Base-by-base conservation (phyloP, 768 basidiomycete genomes). In the Coprinopsis sp. region DNA sequence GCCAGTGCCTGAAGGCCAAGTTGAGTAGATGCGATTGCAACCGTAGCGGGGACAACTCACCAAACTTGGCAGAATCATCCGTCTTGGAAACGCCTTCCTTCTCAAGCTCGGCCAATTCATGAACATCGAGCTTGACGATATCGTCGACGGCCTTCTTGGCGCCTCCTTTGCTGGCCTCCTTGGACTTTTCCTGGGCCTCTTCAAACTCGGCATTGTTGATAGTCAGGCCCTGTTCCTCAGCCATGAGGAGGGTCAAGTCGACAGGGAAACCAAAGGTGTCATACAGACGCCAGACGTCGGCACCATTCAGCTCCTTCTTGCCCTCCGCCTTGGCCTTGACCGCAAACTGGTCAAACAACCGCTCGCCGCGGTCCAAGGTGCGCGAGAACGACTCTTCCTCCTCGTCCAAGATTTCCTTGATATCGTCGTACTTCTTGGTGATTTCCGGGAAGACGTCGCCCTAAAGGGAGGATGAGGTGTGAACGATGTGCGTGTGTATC, bases 241-340 rank as follows among this genome's bases (percentile, higher is more conserved):
- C 96, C 96, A 99, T 98, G 49, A 99, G 74, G 40, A 87, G 83
- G 1, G 96, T 99, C 40, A 99, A 70, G 61, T 99, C 96, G 33
- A 91, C 92, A 0, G 96, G 96, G 72, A 99, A 99, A 41, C 96
- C 96, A 61, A 89, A 99, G 1, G 96, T 98, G 62, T 99, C 96
- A 62, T 98, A 98, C 41, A 99, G 67, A 22, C 90, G 79, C 96
- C 96, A 99, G 28, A 97, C 91, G 58, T 99, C 95, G 55, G 84
- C 87, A 21, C 96, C 96, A 49, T 72, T 81, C 24, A 99, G 80
- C 54, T 82, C 78, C 30, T 70, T 83, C 4, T 67, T 57, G 6
- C 82, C 84, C 38, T 75, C 69, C 44, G 82, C 76, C 53, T 73
- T 73, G 7, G 94, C 82, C 25, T 77, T 73, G 22, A 70, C 59